Percentiles rank a stretch among this genome's conserved stretches.
Evolutionary conservation across 2,329 filamentous ascomycete species (phyloP).

Genomic region (Botrytis tulipae): DNA sequence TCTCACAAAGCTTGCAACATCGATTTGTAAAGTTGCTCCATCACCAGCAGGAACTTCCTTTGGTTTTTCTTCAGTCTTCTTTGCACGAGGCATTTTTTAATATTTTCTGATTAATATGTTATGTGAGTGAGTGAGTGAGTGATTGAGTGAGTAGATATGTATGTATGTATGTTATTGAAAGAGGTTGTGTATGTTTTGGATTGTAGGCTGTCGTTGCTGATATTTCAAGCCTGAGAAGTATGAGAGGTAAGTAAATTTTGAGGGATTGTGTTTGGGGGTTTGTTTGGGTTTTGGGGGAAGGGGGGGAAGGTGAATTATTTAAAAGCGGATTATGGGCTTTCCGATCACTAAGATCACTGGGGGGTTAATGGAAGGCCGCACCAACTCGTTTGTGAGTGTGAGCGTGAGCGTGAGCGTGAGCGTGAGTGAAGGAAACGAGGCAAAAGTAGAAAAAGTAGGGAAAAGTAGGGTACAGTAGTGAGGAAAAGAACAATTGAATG

Average conservation of each 20-base stretch:
- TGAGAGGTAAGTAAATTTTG: background rate
- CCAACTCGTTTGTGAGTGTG: background rate
- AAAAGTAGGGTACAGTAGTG: background rate
- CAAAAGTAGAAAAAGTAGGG: background rate
- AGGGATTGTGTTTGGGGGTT: background rate
- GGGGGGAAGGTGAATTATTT: background rate
- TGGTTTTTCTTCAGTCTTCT: conserved; percentile 41
- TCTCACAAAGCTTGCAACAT: conserved; percentile 73
- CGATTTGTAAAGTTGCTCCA: conserved; percentile 45
- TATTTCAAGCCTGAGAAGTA: background rate
- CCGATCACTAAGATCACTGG: conserved; percentile 6
- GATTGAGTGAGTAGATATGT: background rate
- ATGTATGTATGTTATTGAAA: background rate
- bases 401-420: no score
- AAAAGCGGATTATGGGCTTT: background rate
- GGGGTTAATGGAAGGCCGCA: background rate
- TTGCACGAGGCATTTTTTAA: conserved; percentile 42
- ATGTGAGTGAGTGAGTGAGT: no score
- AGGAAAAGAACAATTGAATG: background rate
- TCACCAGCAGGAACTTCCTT: conserved; percentile 23
- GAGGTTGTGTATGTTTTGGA: no score
- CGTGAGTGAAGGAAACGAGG: background rate
- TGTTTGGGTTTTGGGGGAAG: background rate
- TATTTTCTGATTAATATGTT: conserved; percentile 3
- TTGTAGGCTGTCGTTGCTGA: conserved; percentile 8